phyloP scores from a whole-genome alignment of 768 basidiomycete genomes.

The Tricholoma bakamatsutake region DNA sequence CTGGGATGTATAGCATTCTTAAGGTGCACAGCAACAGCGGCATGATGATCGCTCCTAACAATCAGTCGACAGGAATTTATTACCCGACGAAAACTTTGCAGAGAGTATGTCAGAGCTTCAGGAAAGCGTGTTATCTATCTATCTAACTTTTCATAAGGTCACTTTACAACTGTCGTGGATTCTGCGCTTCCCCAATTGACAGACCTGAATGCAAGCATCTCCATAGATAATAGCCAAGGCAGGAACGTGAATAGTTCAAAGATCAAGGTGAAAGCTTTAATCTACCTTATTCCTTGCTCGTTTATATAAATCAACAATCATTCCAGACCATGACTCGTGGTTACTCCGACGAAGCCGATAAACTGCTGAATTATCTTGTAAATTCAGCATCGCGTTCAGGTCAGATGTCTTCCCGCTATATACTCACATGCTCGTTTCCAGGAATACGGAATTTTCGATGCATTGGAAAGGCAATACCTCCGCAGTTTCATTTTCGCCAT shows the following conservation, averaged over 20 bases:
- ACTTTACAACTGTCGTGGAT: conserved; percentile 49
- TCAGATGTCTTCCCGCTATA: conserved; percentile 1
- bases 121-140: neutral
- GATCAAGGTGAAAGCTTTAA: conserved; percentile 44
- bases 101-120: conserved; percentile 37
- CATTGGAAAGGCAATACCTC: conserved; percentile 78
- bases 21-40: conserved; percentile 34
- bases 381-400: conserved; percentile 18
- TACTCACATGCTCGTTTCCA: conserved; percentile 21
- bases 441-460: conserved; percentile 87
- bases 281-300: neutral
- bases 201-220: conserved; percentile 29
- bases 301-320: neutral
- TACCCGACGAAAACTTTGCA: conserved; percentile 76
- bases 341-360: conserved; percentile 78
- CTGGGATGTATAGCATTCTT: conserved; percentile 75
- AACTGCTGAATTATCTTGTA: conserved; percentile 76
- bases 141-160: conserved; percentile 29
- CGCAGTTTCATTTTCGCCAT: conserved; percentile 82
- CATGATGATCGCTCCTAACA: neutral
- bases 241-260: conserved; percentile 58
- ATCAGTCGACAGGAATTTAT: conserved; percentile 49
- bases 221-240: conserved; percentile 27
- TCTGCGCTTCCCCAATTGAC: conserved; percentile 22
- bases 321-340: conserved; percentile 60